Percentiles rank a stretch among this genome's conserved stretches.
Evolutionary conservation across 768 basidiomycete species (phyloP).

Genomic region (Lactarius deliciosus): DNA sequence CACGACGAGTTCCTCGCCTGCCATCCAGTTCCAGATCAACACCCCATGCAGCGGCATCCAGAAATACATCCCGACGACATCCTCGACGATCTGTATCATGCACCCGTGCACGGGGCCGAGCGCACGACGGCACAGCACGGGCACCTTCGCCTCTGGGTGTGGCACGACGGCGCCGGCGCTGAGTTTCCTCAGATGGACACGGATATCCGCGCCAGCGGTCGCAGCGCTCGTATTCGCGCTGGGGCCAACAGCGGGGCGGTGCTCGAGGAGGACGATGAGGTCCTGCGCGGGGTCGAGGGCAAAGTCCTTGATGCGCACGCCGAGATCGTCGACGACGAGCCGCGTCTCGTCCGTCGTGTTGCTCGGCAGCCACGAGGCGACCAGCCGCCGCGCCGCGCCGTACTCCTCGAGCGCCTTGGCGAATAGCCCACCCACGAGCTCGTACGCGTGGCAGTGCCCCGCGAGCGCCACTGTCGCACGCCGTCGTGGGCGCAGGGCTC

Average conservation of each 20-base stretch:
- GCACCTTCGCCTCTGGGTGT: constrained; percentile 44
- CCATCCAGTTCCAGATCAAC: constrained; percentile 55
- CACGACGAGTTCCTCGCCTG: constrained; percentile 44
- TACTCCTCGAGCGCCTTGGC: constrained; percentile 32
- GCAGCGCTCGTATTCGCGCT: not conserved
- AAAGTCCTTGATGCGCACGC: constrained; percentile 50
- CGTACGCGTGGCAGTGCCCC: constrained; percentile 51
- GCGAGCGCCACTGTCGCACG: constrained; percentile 35
- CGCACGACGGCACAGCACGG: constrained; percentile 34
- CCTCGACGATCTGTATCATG: constrained; percentile 53
- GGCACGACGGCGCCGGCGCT: constrained; percentile 36
- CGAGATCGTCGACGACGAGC: constrained; percentile 39
- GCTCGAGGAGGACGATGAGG: constrained; percentile 47
- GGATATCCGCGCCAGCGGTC: constrained; percentile 26
- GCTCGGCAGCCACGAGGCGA: constrained; percentile 35
- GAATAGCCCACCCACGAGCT: constrained; percentile 60
- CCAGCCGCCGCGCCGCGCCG: constrained; percentile 31
- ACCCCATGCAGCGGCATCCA: constrained; percentile 39
- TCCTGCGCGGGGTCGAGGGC: constrained; percentile 69
- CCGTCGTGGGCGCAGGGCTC: constrained; percentile 34
- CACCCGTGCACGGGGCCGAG: constrained; percentile 34
- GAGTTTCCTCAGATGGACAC: constrained; percentile 48
- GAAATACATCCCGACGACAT: constrained; percentile 52
- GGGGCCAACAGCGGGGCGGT: not conserved
- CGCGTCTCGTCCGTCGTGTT: constrained; percentile 15